Percentiles rank a stretch among this genome's conserved stretches.
These are phyloP conservation scores for Saturnispora kantuleensis DNA, from an alignment of 805 yeast species.

Conservation along the genomic window DNA sequence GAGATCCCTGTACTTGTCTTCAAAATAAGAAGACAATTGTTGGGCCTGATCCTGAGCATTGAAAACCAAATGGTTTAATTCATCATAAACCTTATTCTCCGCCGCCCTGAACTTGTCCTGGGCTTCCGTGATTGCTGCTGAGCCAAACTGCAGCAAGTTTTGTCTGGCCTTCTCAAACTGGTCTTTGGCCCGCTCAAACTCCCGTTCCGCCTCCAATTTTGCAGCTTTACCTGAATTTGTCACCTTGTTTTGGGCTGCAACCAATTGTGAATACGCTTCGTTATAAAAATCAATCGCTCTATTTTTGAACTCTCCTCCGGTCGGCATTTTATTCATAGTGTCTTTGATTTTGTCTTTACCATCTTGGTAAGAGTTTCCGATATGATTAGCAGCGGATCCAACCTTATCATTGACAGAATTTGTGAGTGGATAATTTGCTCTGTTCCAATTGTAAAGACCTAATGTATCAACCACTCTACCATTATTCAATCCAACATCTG, in stretches of 20 bases:
- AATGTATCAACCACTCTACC: conserved; percentile 5
- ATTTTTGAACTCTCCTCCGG: conserved; percentile 9
- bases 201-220: conserved; percentile 1
- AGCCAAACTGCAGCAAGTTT: conserved; percentile 6
- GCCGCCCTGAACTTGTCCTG: conserved; percentile 3
- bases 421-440: not conserved
- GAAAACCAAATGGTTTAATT: conserved; percentile 3
- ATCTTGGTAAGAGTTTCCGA: not conserved
- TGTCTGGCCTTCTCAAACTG: conserved; percentile 12
- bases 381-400: not conserved
- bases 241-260: conserved; percentile 27
- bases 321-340: conserved; percentile 5
- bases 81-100: conserved; percentile 6
- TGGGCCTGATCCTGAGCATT: conserved; percentile 1
- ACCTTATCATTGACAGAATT: conserved; percentile 1
- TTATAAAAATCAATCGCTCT: conserved; percentile 16
- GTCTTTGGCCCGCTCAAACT: conserved; percentile 27
- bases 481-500: conserved; percentile 6
- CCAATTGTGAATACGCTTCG: conserved; percentile 19
- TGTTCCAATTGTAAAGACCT: conserved; percentile 8
- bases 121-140: conserved; percentile 1
- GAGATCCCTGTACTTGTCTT: conserved; percentile 8
- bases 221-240: conserved; percentile 16
- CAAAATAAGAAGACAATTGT: not conserved
- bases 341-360: conserved; percentile 4